phyloP scores from a whole-genome alignment of 257 asterid genomes.

The Solanum virginianum region DNA sequence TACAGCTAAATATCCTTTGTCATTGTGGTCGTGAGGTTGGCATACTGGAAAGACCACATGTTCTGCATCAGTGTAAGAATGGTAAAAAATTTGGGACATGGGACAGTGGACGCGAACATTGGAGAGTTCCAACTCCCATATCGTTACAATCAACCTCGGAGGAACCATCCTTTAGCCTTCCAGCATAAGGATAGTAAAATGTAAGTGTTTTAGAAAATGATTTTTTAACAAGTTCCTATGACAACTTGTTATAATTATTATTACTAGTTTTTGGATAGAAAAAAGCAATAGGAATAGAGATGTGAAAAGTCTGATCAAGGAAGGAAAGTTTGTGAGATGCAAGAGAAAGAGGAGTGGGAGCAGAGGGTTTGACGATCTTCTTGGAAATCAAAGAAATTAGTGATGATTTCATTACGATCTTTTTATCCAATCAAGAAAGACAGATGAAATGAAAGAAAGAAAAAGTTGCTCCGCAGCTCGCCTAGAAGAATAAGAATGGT shows the following conservation, averaged over 20 bases:
- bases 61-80: neutral
- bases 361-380: neutral
- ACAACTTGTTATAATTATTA: too few relatives aligned
- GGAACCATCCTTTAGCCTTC: neutral
- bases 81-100: neutral
- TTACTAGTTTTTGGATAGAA: neutral
- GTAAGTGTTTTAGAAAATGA: neutral
- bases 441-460: too few relatives aligned
- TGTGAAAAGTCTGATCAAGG: neutral
- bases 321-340: neutral
- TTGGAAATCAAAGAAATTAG: neutral
- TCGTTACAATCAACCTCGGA: neutral
- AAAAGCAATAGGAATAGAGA: neutral
- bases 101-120: neutral
- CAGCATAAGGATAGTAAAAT: neutral
- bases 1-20: neutral
- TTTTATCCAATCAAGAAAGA: too few relatives aligned
- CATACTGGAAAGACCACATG: neutral
- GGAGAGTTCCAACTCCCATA: neutral
- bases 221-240: neutral
- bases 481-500: too few relatives aligned
- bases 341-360: neutral
- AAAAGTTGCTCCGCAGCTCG: too few relatives aligned
- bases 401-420: neutral
- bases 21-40: neutral